Conservation (phyloP, 352 stramenopile genomes). For the Pythium oligandrum region DNA sequence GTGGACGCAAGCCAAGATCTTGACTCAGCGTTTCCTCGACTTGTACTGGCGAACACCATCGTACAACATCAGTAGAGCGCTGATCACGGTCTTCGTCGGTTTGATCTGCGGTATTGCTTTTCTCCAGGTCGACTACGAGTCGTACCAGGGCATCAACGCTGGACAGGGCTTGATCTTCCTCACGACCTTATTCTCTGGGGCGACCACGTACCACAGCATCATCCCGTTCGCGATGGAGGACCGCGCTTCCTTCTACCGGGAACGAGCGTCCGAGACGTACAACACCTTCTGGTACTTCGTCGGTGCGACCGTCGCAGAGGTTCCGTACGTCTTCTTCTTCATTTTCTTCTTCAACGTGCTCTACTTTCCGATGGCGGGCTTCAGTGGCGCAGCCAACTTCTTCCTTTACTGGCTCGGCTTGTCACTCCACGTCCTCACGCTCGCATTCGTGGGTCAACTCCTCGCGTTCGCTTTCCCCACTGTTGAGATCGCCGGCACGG, state of each 20-base stretch:
- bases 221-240: slow-evolving; percentile 51
- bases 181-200: no score
- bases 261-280: no score
- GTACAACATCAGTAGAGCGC: slow-evolving; percentile 78
- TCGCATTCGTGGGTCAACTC: slow-evolving; percentile 74
- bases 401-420: slow-evolving; percentile 70
- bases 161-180: no score
- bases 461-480: slow-evolving; percentile 49
- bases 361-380: slow-evolving; percentile 73
- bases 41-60: slow-evolving; percentile 50
- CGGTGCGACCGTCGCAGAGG: no score
- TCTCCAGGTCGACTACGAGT: slow-evolving; percentile 39
- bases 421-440: slow-evolving; percentile 44
- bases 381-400: slow-evolving; percentile 22
- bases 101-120: slow-evolving; percentile 64
- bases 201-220: slow-evolving; percentile 60
- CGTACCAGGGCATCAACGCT: no score
- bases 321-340: no score
- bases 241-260: no score
- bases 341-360: slow-evolving; percentile 43
- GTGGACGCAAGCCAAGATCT: slow-evolving; percentile 25
- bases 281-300: no score
- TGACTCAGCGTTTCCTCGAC: slow-evolving; percentile 28
- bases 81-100: slow-evolving; percentile 48
- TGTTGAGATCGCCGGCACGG: slow-evolving; percentile 33